phyloP scores from a whole-genome alignment of 2,329 filamentous ascomycete genomes.

The Paraphoma chrysanthemicola region DNA sequence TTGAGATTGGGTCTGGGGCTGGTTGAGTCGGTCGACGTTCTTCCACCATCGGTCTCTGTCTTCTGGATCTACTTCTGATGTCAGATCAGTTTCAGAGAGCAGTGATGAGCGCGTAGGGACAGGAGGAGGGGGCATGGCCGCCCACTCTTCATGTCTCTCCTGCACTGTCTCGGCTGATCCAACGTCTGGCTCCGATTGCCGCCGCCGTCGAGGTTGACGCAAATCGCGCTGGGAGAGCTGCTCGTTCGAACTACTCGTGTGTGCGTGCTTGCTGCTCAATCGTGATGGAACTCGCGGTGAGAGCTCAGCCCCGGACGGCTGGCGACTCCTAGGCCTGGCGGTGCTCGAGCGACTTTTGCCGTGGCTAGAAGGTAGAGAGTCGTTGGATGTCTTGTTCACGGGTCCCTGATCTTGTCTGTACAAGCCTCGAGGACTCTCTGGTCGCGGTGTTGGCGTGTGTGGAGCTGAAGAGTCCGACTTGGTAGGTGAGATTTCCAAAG shows the following conservation, averaged over 20 bases:
- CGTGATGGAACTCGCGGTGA: constrained; percentile 19
- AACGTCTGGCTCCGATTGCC: constrained; percentile 15
- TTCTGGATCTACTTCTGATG: constrained; percentile 25
- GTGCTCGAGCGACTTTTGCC: constrained; percentile 10
- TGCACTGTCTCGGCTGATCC: background rate
- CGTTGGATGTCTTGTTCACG: constrained; percentile 13
- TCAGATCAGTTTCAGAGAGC: constrained; percentile 22
- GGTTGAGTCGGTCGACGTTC: constrained; percentile 18
- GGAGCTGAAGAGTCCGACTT: constrained; percentile 13
- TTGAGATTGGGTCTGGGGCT: background rate
- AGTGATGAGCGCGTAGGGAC: constrained; percentile 14
- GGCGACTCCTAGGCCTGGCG: constrained; percentile 7
- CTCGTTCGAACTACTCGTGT: constrained; percentile 16
- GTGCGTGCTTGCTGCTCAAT: constrained; percentile 22
- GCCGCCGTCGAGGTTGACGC: constrained; percentile 12
- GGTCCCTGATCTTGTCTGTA: constrained; percentile 18
- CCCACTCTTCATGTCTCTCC: constrained; percentile 22
- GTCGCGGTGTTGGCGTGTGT: constrained; percentile 18
- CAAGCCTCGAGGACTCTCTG: constrained; percentile 29
- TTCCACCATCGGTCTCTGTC: constrained; percentile 33
- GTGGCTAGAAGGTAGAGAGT: constrained; percentile 20
- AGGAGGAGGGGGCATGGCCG: constrained; percentile 11
- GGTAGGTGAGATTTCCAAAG: constrained; percentile 13
- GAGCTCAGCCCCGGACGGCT: constrained; percentile 12
- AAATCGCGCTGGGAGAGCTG: constrained; percentile 19